phyloP scores from a whole-genome alignment of 2,329 filamentous ascomycete genomes.

The Mycosphaerelloides madeirae region DNA sequence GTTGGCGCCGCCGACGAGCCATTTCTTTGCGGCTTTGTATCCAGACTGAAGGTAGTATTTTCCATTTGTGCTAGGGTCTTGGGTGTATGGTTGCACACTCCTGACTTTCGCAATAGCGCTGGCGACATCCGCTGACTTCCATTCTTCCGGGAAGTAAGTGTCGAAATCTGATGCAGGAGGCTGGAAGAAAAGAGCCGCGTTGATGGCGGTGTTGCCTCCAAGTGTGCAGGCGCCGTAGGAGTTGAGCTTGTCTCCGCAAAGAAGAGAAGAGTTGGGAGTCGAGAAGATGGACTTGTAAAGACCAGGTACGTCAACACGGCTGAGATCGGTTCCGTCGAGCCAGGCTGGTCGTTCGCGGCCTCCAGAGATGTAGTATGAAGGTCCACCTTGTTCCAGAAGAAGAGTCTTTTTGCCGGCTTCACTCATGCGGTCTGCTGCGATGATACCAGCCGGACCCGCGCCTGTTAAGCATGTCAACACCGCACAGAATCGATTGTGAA shows the following conservation, averaged over 20 bases:
- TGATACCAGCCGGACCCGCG: slow-evolving; percentile 51
- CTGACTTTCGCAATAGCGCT: slow-evolving; percentile 45
- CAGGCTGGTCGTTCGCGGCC: slow-evolving; percentile 45
- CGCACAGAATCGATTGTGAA: too few relatives aligned
- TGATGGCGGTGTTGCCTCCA: slow-evolving; percentile 57
- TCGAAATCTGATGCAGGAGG: slow-evolving; percentile 59
- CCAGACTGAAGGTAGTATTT: slow-evolving; percentile 48
- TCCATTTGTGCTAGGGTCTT: slow-evolving; percentile 55
- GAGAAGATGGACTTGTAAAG: slow-evolving; percentile 51
- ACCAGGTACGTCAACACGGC: slow-evolving; percentile 52
- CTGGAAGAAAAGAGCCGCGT: slow-evolving; percentile 56
- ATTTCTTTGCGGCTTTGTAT: slow-evolving; percentile 45
- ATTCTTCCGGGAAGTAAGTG: slow-evolving; percentile 48
- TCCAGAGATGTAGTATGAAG: slow-evolving; percentile 32
- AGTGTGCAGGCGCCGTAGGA: slow-evolving; percentile 46
- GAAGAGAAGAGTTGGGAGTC: slow-evolving; percentile 35
- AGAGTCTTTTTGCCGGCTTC: slow-evolving; percentile 50
- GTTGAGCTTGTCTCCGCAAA: slow-evolving; percentile 42
- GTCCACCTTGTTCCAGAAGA: slow-evolving; percentile 49
- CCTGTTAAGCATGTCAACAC: slow-evolving; percentile 16
- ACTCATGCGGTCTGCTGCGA: slow-evolving; percentile 49
- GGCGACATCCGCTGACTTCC: slow-evolving; percentile 49
- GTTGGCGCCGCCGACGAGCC: slow-evolving; percentile 48
- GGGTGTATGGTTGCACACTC: slow-evolving; percentile 50
- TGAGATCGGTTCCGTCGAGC: slow-evolving; percentile 46